Evolutionary conservation across 2,329 filamentous ascomycete species (phyloP).

Genomic region (Myriosclerotinia curreyana): DNA sequence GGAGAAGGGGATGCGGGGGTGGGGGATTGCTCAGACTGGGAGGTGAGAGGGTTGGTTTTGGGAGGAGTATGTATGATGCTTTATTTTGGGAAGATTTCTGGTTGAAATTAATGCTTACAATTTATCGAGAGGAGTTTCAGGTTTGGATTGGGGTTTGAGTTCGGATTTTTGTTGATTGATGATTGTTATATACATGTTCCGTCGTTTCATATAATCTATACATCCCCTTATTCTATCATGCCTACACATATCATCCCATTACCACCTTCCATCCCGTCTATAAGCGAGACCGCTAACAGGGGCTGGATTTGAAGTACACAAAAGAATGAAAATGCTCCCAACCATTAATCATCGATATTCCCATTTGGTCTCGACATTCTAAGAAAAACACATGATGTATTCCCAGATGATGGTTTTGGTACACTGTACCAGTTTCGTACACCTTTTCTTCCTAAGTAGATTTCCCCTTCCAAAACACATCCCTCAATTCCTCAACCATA

Average conservation of each 20-base stretch:
- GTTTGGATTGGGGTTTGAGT: not conserved
- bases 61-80: not conserved
- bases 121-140: not conserved
- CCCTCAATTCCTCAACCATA: constrained; percentile 33
- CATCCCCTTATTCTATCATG: not conserved
- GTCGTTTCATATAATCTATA: not conserved
- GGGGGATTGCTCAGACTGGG: not conserved
- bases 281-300: too few relatives aligned
- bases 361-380: too few relatives aligned
- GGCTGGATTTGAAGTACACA: too few relatives aligned
- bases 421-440: not conserved
- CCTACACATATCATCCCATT: not conserved
- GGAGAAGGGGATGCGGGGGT: constrained; percentile 7
- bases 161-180: not conserved
- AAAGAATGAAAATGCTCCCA: too few relatives aligned
- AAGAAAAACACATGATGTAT: too few relatives aligned
- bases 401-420: too few relatives aligned
- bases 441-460: not conserved
- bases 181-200: not conserved
- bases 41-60: not conserved
- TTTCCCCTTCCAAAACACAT: constrained; percentile 25
- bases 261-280: too few relatives aligned
- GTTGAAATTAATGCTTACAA: not conserved
- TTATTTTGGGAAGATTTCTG: too few relatives aligned
- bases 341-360: too few relatives aligned